These are phyloP conservation scores for Trametopsis cervina DNA, from an alignment of 768 basidiomycete species.

Conservation along the genomic window DNA sequence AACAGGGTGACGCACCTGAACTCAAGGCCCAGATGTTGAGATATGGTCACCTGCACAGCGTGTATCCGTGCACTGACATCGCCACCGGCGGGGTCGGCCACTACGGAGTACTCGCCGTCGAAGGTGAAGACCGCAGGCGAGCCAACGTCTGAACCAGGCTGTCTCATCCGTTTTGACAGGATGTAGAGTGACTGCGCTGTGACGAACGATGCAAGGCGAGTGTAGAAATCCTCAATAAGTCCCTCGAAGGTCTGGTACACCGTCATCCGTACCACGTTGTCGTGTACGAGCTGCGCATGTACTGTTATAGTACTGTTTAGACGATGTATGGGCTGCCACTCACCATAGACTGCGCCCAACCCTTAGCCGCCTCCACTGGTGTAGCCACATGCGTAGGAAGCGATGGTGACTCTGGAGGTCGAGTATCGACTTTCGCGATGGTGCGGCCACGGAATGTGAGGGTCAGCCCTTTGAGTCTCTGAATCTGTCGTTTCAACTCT, in stretches of 20 bases:
- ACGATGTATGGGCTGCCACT: no score
- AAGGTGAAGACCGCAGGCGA: constrained; percentile 32
- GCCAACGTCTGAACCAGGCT: neutral
- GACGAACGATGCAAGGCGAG: constrained; percentile 15
- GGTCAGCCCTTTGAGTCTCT: constrained; percentile 3
- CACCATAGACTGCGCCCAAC: neutral
- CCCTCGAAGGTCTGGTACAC: constrained; percentile 16
- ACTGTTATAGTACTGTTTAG: no score
- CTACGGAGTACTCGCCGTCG: constrained; percentile 44
- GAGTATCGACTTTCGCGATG: constrained; percentile 8
- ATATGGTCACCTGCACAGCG: constrained; percentile 14
- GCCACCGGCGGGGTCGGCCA: constrained; percentile 32
- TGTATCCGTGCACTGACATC: constrained; percentile 16
- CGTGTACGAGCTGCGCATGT: constrained; percentile 1
- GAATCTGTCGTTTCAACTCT: neutral
- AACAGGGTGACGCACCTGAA: constrained; percentile 28
- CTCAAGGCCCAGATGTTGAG: constrained; percentile 27
- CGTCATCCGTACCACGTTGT: neutral
- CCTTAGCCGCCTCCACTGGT: neutral
- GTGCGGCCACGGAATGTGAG: constrained; percentile 8
- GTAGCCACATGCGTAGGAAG: neutral
- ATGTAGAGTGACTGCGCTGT: constrained; percentile 17
- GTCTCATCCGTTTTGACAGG: constrained; percentile 6
- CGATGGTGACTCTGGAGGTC: neutral
- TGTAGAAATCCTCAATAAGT: constrained; percentile 12